Percentiles rank a stretch among this genome's conserved stretches.
These are phyloP conservation scores for Cicer judaicum DNA, from an alignment of 306 rosid genomes.

Conservation along the genomic window DNA sequence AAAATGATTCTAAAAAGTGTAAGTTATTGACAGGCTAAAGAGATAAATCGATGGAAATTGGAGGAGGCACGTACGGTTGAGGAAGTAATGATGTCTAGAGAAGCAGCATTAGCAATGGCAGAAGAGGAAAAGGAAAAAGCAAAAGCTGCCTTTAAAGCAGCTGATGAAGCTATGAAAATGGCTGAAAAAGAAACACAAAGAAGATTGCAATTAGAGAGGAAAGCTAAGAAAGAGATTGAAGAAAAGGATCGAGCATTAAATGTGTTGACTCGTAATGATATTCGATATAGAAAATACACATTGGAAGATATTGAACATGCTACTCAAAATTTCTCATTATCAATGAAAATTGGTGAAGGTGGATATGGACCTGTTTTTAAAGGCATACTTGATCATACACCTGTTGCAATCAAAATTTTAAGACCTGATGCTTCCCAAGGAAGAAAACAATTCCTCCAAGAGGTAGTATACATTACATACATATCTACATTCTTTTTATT, in stretches of 20 bases:
- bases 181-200: conserved; percentile 75
- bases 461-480: conserved; percentile 18
- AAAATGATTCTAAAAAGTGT: background rate
- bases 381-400: conserved; percentile 86
- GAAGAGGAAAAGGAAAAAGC: conserved; percentile 82
- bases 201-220: conserved; percentile 70
- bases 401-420: conserved; percentile 85
- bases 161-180: conserved; percentile 72
- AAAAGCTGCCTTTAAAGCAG: conserved; percentile 74
- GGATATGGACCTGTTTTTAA: conserved; percentile 96
- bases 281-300: conserved; percentile 70
- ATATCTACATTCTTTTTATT: too few species aligned
- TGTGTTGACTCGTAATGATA: conserved; percentile 59
- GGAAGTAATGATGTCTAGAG: conserved; percentile 68
- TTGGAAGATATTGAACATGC: conserved; percentile 79
- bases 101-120: conserved; percentile 74
- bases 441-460: conserved; percentile 54
- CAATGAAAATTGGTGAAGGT: conserved; percentile 86
- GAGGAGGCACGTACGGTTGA: conserved; percentile 64
- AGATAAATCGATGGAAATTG: conserved; percentile 75
- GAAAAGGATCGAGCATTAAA: conserved; percentile 69
- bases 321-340: conserved; percentile 62
- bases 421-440: conserved; percentile 90
- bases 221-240: conserved; percentile 66
- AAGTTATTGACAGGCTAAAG: conserved; percentile 62